Evolutionary conservation across 73 alveolate species (phyloP).

Genomic region (Tetrahymena borealis): DNA sequence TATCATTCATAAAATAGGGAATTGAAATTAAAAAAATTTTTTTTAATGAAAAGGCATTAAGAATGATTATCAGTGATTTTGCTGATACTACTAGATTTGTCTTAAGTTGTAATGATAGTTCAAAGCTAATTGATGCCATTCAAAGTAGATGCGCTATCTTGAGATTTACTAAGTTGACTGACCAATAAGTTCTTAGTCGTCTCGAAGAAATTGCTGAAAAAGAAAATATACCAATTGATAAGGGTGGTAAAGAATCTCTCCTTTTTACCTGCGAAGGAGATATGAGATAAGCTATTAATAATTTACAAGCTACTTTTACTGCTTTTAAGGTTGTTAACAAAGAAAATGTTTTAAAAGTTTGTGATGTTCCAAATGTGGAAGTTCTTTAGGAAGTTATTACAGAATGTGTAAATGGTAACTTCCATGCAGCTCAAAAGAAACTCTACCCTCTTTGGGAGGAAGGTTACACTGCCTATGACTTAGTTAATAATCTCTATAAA

Average conservation of each 20-base stretch:
- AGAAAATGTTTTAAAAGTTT: constrained; percentile 91
- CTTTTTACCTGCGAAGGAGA: constrained; percentile 97
- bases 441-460: constrained; percentile 67
- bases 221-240: constrained; percentile 46
- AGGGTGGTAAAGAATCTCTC: constrained; percentile 88
- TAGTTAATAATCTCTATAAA: constrained; percentile 75
- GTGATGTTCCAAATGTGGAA: constrained; percentile 96
- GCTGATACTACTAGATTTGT: constrained; percentile 92
- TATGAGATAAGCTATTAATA: constrained; percentile 98
- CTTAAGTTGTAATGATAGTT: constrained; percentile 96
- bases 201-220: constrained; percentile 30
- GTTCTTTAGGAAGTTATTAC: constrained; percentile 59
- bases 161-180: constrained; percentile 89
- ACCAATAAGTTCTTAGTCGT: constrained; percentile 78
- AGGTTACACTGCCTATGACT: constrained; percentile 86
- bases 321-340: constrained; percentile 81
- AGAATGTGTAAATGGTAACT: constrained; percentile 58
- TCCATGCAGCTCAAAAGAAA: constrained; percentile 58
- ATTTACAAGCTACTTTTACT: constrained; percentile 89
- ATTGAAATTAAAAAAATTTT: not conserved
- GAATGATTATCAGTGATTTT: constrained; percentile 88
- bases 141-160: constrained; percentile 97
- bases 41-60: constrained; percentile 52
- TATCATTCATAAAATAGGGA: not conserved
- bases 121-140: constrained; percentile 97